Evolutionary conservation across 2,329 filamentous ascomycete species (phyloP), one percentile per base, ranked within the genome.

Genomic region (Salinomyces thailandicus): DNA sequence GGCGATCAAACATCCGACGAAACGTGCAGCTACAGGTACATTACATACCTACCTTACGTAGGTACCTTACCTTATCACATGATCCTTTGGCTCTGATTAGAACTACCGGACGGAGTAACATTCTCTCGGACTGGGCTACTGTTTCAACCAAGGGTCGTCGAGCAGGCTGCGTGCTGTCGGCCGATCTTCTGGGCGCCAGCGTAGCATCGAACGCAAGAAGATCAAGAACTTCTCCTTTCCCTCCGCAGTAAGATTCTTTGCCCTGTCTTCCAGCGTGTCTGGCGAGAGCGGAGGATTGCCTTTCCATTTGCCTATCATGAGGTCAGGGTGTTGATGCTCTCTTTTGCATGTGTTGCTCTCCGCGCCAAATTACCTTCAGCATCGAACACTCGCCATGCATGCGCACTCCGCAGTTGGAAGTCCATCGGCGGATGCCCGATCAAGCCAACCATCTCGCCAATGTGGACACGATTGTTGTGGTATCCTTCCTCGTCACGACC

Each of bases 381-480:
- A 24, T 24, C 20, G n/a, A 24, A 24, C 7, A 24, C 7, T 7
- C 20, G 20, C 7, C 20, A 7, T 24, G 38, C 5, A 12, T 41
- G 33, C 6, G 38, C 18, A 24, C 34, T 41, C n/a, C 19, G 20
- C 15, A 17, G 29, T 13, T 34, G 31, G 18, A 41, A 37, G 7
- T 16, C 30, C 15, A n/a, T 2, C 8, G 38, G 35, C 13, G 35
- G 35, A 14, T 34, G 16, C 15, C 38, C 38, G 18, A 37, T 29
- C 26, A 37, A 17, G 18, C 24, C 18, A 11, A 37, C 35, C 19
- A 41, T 41, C 18, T 41, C 38, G 29, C 15, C 7, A 18, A 37
- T 37, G 14, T 37, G 38, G 15, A 19, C 8, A n/a, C 29, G 33
- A 30, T 40, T 41, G 38, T 37, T 41, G 35, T 37, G 38, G 15